phyloP scores from a whole-genome alignment of 768 basidiomycete species.

The Hericium rajendrae region DNA sequence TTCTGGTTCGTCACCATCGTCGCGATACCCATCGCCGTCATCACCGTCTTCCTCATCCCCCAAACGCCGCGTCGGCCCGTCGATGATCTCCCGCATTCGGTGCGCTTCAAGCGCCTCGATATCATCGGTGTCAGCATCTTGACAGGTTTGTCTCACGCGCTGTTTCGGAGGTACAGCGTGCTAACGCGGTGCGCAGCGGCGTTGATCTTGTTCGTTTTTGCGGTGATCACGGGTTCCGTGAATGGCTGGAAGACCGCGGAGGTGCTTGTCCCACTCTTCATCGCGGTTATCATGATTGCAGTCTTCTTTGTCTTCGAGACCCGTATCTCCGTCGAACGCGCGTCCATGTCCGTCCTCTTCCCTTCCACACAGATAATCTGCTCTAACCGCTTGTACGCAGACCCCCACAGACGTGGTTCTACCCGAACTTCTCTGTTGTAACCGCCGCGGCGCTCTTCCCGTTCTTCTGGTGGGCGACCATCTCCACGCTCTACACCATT shows the following conservation, averaged over 20 bases:
- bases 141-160: conserved; percentile 15
- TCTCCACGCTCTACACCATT: conserved; percentile 24
- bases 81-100: background rate
- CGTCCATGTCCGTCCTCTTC: conserved; percentile 21
- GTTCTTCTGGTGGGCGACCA: conserved; percentile 30
- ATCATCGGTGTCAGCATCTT: conserved; percentile 27
- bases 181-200: conserved; percentile 12
- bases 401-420: conserved; percentile 29
- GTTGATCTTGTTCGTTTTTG: conserved; percentile 26
- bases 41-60: conserved; percentile 25
- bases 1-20: conserved; percentile 37
- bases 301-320: conserved; percentile 35
- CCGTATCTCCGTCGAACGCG: conserved; percentile 23
- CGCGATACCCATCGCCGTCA: conserved; percentile 21
- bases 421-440: conserved; percentile 29
- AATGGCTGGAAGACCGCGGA: conserved; percentile 30
- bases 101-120: conserved; percentile 22
- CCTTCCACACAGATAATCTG: background rate
- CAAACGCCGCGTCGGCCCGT: conserved; percentile 5
- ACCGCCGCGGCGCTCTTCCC: conserved; percentile 27
- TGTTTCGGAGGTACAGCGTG: background rate
- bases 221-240: conserved; percentile 31
- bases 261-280: conserved; percentile 34
- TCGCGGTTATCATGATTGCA: conserved; percentile 28
- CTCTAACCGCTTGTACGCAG: conserved; percentile 4